A percentile compares a stretch with the other conserved stretches of the same genome.
phyloP scores from a whole-genome alignment of 2,329 filamentous ascomycete genomes.

The Nemania sp. region DNA sequence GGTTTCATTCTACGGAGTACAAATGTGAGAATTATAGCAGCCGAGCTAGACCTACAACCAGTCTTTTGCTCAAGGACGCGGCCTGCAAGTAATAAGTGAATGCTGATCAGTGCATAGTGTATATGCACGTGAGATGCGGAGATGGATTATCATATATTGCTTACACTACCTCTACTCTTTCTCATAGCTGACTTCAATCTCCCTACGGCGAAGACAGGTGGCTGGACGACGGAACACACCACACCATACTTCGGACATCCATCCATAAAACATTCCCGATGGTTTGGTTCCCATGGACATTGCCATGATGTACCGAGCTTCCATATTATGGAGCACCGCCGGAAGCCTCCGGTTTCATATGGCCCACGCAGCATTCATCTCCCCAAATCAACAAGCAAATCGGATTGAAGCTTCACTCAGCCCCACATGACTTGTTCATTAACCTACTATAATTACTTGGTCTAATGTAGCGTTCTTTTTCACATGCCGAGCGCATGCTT shows the following conservation, averaged over 20 bases:
- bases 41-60: constrained; percentile 9
- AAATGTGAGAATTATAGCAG: no score
- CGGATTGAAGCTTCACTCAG: constrained; percentile 15
- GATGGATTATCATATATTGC: constrained; percentile 6
- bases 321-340: constrained; percentile 4
- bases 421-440: constrained; percentile 18
- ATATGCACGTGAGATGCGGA: constrained; percentile 27
- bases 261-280: constrained; percentile 16
- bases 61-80: constrained; percentile 9
- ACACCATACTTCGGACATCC: constrained; percentile 6
- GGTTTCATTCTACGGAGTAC: no score
- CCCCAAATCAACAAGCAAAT: constrained; percentile 23
- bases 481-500: no score
- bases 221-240: constrained; percentile 7
- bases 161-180: background rate
- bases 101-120: constrained; percentile 25
- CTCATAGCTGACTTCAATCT: constrained; percentile 6
- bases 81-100: constrained; percentile 24
- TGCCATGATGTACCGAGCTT: constrained; percentile 7
- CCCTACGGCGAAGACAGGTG: constrained; percentile 1
- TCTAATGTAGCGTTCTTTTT: constrained; percentile 36
- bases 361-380: constrained; percentile 18
- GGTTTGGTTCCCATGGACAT: constrained; percentile 19
- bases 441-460: constrained; percentile 27
- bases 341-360: constrained; percentile 12